Evolutionary conservation across 495 filamentous ascomycete genomes (phyloP).

Genomic region (Podospora comata): DNA sequence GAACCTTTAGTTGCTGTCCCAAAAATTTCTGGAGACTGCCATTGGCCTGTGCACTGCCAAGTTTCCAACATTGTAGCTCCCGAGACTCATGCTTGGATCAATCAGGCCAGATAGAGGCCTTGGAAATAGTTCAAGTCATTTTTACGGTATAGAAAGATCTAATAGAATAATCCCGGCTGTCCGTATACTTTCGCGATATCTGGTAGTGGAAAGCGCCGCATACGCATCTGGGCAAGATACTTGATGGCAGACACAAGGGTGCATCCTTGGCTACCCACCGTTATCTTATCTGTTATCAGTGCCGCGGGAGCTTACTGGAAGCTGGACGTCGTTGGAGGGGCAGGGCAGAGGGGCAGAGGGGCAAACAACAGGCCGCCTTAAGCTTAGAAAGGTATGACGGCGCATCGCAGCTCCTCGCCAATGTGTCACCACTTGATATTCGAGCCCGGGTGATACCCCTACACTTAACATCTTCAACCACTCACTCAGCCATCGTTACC

Average conservation of each 20-base stretch:
- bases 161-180: background rate
- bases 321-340: background rate
- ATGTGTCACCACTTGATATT: constrained; percentile 1
- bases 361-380: constrained; percentile 10
- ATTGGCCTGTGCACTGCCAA: background rate
- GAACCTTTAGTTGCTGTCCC: background rate
- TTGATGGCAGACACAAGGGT: background rate
- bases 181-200: background rate
- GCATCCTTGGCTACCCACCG: background rate
- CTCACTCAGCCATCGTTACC: background rate
- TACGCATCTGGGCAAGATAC: background rate
- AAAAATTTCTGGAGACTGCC: background rate
- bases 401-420: constrained; percentile 5
- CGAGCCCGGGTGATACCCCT: constrained; percentile 1
- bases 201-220: background rate
- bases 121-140: too few species aligned
- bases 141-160: background rate
- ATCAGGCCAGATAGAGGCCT: too few species aligned
- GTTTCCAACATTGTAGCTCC: background rate
- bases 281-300: constrained; percentile 14
- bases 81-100: background rate
- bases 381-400: constrained; percentile 6
- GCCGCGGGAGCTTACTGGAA: background rate
- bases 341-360: constrained; percentile 7
- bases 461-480: background rate